These are phyloP conservation scores for Peronospora farinosa DNA, from an alignment of 352 stramenopile genomes.

Conservation along the genomic window DNA sequence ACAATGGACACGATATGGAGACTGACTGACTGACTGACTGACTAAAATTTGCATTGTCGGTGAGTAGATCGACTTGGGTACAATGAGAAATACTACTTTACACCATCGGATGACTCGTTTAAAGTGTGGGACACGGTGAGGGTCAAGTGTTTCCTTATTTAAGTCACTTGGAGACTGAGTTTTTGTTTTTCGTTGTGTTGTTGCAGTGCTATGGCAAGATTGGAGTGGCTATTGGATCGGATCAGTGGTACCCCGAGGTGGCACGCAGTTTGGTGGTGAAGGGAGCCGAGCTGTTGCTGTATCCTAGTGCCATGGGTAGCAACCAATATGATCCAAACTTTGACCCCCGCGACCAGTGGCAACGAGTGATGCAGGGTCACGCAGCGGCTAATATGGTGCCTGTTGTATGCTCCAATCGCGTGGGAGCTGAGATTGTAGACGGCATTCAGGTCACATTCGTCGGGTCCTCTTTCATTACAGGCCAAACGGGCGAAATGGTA, in stretches of 20 bases:
- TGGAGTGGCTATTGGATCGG: slow-evolving; percentile 86
- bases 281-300: slow-evolving; percentile 84
- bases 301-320: slow-evolving; percentile 74
- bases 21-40: too few species aligned
- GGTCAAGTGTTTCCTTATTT: not conserved
- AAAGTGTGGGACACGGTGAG: slow-evolving; percentile 86
- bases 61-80: slow-evolving; percentile 79
- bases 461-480: slow-evolving; percentile 89
- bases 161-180: not conserved
- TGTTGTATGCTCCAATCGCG: slow-evolving; percentile 87
- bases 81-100: slow-evolving; percentile 92
- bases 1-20: too few species aligned
- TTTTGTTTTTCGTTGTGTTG: not conserved
- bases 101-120: slow-evolving; percentile 83
- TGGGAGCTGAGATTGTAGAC: slow-evolving; percentile 76
- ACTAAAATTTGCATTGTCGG: not conserved
- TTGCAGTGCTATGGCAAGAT: slow-evolving; percentile 80
- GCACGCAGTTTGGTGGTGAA: slow-evolving; percentile 82
- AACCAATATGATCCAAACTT: slow-evolving; percentile 86
- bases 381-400: slow-evolving; percentile 86
- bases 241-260: slow-evolving; percentile 91
- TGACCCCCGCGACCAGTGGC: slow-evolving; percentile 86
- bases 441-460: slow-evolving; percentile 87
- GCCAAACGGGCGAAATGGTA: slow-evolving; percentile 88
- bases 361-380: slow-evolving; percentile 89